Evolutionary conservation across 2,329 filamentous ascomycete species (phyloP), one percentile per base, ranked within the genome.

Genomic region (Alternaria burnsii): DNA sequence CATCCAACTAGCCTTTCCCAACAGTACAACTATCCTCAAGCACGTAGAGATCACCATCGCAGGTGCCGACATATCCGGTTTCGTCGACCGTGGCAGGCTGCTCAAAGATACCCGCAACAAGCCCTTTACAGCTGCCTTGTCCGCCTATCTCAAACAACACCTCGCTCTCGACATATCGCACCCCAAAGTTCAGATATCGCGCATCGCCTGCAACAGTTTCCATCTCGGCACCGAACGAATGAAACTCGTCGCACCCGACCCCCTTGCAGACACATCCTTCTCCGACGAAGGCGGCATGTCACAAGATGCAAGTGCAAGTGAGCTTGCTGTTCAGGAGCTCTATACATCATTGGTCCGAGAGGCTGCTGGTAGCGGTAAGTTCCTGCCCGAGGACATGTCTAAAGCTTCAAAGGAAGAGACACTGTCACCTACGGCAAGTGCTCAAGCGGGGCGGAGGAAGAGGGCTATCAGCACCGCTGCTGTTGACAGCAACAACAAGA

Each of bases 31-130:
- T 2, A 56, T 75, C 6, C 70, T 84, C 38, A 81, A 81, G 58
- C 76, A 76, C 44, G 69, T 83, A 38, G 80, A 82, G 34, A 73
- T 84, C 47, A 77, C 78, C n/a, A 78, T 83, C 52, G 66, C 77
- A 3, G 69, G 71, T 44, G 70, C 75, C n/a, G 80, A 84, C 63
- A 62, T 83, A 7, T 63, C 75, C 2, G 67, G 67, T 16, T 79
- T 80, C 57, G 62, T 78, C 42, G 57, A 40, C 8, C 71, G 71
- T 5, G 78, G 76, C 59, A 71, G 72, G 51, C 30, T 54, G 2
- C 43, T 71, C 5, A 58, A 60, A 38, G 47, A 59, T 24, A 44
- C 52, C 6, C 59, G 61, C 8, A 56, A 59, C 12, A 70, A 65
- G 8, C 72, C 81, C 5, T 82, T 84, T 63, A 79, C 78, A 22